A percentile compares a stretch with the other conserved stretches of the same genome.
These are phyloP conservation scores for Eucalyptus sideroxylon DNA, from an alignment of 345 rosid genomes.

Conservation along the genomic window DNA sequence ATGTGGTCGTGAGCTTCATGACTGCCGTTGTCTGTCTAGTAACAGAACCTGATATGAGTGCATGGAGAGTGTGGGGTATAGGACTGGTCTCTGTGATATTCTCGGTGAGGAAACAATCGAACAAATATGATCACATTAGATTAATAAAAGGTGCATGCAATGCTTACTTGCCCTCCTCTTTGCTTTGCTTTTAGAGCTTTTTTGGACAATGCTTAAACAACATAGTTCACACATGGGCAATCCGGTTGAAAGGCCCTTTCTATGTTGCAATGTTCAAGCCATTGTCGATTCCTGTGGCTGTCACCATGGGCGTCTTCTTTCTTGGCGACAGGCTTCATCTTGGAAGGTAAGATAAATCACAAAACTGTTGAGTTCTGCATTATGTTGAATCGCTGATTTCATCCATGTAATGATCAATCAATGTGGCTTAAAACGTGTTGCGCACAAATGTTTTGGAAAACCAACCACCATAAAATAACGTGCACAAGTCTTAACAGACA, in stretches of 20 bases:
- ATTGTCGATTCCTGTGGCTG: background rate
- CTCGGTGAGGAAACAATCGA: background rate
- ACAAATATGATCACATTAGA: background rate
- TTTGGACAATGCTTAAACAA: background rate
- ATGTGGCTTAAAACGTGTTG: background rate
- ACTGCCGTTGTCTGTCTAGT: background rate
- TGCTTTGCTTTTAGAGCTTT: background rate
- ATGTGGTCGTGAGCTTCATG: background rate
- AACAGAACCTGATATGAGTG: background rate
- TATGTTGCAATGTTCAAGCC: background rate
- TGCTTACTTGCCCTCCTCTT: background rate
- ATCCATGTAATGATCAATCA: background rate
- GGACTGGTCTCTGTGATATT: background rate
- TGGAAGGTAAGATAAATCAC: background rate
- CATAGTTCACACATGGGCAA: background rate
- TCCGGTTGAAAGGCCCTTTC: background rate
- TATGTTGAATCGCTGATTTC: background rate
- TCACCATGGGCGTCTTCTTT: background rate
- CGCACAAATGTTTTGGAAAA: background rate
- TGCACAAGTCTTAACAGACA: background rate
- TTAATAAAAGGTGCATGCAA: background rate
- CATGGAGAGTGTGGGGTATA: background rate
- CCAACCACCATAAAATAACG: background rate
- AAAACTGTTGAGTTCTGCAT: background rate
- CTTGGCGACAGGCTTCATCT: background rate